Conservation (phyloP, 2,329 filamentous ascomycete species). For the Arthroderma uncinatum region DNA sequence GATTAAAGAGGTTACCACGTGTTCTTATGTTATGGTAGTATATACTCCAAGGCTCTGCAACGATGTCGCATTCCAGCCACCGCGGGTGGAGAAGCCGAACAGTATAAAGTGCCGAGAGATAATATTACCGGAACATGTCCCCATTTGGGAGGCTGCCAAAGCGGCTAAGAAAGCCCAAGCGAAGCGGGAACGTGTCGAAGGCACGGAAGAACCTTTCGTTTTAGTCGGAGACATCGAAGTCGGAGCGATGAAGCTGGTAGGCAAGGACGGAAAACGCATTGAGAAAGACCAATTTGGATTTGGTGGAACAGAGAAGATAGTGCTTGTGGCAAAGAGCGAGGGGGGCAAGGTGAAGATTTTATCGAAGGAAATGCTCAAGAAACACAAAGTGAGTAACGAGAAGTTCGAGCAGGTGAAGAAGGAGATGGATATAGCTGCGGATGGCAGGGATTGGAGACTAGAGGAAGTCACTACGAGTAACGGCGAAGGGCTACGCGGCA, state of each 20-base stretch:
- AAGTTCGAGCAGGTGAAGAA: constrained; percentile 58
- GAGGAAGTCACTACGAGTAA: constrained; percentile 63
- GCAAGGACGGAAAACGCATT: constrained; percentile 45
- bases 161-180: constrained; percentile 20
- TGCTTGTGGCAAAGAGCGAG: constrained; percentile 44
- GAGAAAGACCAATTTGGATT: constrained; percentile 47
- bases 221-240: constrained; percentile 49
- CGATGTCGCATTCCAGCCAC: constrained; percentile 75
- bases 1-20: constrained; percentile 88
- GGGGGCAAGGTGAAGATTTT: constrained; percentile 52
- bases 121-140: constrained; percentile 45
- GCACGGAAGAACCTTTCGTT: constrained; percentile 25
- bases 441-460: constrained; percentile 65
- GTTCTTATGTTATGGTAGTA: constrained; percentile 85
- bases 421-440: constrained; percentile 57
- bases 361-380: constrained; percentile 55
- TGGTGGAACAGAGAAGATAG: constrained; percentile 38
- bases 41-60: constrained; percentile 80
- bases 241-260: constrained; percentile 46
- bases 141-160: constrained; percentile 35
- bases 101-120: constrained; percentile 66
- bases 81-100: constrained; percentile 64
- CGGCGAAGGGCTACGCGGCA: constrained; percentile 56
- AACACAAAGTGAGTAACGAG: constrained; percentile 54
- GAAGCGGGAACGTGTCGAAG: constrained; percentile 25